These are phyloP conservation scores for Globisporangium heterothallicum DNA, from an alignment of 352 stramenopile genomes.

Conservation along the genomic window DNA sequence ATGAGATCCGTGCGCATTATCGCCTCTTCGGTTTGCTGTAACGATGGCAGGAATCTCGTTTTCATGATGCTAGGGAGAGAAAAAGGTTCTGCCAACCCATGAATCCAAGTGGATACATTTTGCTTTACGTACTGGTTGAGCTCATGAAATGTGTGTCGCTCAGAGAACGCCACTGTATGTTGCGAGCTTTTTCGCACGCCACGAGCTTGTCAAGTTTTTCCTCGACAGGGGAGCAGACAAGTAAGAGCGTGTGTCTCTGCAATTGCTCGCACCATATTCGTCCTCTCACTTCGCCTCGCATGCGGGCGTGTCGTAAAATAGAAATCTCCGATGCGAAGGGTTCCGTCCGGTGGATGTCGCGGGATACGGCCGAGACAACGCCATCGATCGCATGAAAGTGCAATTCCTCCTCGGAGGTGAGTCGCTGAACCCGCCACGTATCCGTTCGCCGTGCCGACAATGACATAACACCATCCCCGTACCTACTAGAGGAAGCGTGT, in stretches of 20 bases:
- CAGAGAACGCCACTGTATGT: slow-evolving; percentile 60
- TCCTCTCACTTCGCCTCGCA: not conserved
- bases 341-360: slow-evolving; percentile 36
- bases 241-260: slow-evolving; percentile 17
- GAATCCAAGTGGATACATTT: not conserved
- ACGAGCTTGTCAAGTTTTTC: slow-evolving; percentile 45
- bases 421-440: no score
- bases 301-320: slow-evolving; percentile 14
- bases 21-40: no score
- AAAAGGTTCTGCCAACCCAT: not conserved
- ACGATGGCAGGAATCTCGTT: no score
- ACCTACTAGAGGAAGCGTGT: slow-evolving; percentile 9
- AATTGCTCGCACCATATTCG: not conserved
- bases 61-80: not conserved
- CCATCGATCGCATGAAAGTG: slow-evolving; percentile 65
- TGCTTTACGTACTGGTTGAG: no score
- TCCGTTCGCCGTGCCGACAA: no score
- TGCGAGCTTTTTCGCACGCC: slow-evolving; percentile 57
- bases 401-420: slow-evolving; percentile 48
- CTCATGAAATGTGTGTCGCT: slow-evolving; percentile 2
- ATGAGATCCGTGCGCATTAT: no score
- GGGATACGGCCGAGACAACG: slow-evolving; percentile 31
- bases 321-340: slow-evolving; percentile 45
- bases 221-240: slow-evolving; percentile 53
- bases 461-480: no score